Evolutionary conservation across 2,329 filamentous ascomycete genomes (phyloP).

Genomic region (Botrytis hyacinthi): DNA sequence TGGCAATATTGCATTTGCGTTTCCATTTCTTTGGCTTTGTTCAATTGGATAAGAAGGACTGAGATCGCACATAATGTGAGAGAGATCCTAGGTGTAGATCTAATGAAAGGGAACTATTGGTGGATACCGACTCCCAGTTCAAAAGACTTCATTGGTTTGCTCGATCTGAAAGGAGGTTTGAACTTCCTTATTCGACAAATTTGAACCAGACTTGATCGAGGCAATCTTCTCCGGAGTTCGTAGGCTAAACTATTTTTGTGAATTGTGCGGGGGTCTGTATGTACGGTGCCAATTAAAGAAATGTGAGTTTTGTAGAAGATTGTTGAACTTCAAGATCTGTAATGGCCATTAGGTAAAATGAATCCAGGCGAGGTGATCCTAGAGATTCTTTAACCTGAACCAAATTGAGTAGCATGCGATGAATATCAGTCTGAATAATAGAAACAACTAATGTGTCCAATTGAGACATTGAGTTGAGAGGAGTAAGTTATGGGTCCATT

Average conservation of each 20-base stretch:
- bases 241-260: constrained; percentile 5
- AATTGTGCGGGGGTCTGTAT: constrained; percentile 12
- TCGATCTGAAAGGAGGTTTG: neutral
- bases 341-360: constrained; percentile 13
- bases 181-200: constrained; percentile 16
- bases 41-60: neutral
- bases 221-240: constrained; percentile 5
- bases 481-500: neutral
- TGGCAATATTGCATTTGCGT: constrained; percentile 12
- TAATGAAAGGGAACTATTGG: constrained; percentile 3
- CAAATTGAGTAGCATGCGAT: constrained; percentile 11
- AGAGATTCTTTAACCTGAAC: neutral
- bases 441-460: neutral
- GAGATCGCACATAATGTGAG: constrained; percentile 7
- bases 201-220: constrained; percentile 11
- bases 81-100: constrained; percentile 14
- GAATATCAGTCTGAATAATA: neutral
- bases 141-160: constrained; percentile 16
- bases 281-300: constrained; percentile 9
- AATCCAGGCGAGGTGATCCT: neutral
- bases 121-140: neutral
- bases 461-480: neutral
- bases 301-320: neutral
- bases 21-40: neutral
- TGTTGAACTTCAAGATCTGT: constrained; percentile 14